These are phyloP conservation scores for Grifola frondosa DNA, from an alignment of 1,284 basidiomycete genomes.

Conservation along the genomic window DNA sequence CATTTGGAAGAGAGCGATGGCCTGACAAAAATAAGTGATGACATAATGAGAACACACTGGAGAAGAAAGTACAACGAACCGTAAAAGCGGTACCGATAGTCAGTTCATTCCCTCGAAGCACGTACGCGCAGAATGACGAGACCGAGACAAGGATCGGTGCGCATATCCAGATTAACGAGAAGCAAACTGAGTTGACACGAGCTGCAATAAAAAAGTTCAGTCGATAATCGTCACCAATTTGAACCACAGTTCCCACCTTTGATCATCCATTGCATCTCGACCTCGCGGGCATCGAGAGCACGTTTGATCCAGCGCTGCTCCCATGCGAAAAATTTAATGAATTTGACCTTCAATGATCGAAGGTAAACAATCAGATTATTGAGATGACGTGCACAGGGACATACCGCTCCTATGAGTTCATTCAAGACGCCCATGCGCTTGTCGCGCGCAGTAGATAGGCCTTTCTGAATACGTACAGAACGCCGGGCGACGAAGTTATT, in stretches of 20 bases:
- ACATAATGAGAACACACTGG: not conserved
- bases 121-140: conserved; percentile 64
- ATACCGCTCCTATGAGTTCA: conserved; percentile 76
- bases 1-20: conserved; percentile 73
- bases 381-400: conserved; percentile 13
- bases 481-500: conserved; percentile 66
- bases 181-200: conserved; percentile 63
- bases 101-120: conserved; percentile 63
- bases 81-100: conserved; percentile 72
- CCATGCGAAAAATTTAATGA: conserved; percentile 89
- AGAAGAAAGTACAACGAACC: conserved; percentile 36
- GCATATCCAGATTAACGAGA: conserved; percentile 60
- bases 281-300: conserved; percentile 53
- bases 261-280: conserved; percentile 70
- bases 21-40: conserved; percentile 33
- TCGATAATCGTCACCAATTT: conserved; percentile 11
- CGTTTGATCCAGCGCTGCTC: conserved; percentile 72
- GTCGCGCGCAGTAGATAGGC: conserved; percentile 73
- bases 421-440: conserved; percentile 84
- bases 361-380: not conserved
- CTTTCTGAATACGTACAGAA: conserved; percentile 71
- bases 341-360: conserved; percentile 53
- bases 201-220: conserved; percentile 35
- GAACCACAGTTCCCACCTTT: too few species aligned
- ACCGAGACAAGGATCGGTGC: conserved; percentile 72